Base-by-base conservation (phyloP, 192 early-diverging fungal species). In the Phlyctochytrium arcticum region DNA sequence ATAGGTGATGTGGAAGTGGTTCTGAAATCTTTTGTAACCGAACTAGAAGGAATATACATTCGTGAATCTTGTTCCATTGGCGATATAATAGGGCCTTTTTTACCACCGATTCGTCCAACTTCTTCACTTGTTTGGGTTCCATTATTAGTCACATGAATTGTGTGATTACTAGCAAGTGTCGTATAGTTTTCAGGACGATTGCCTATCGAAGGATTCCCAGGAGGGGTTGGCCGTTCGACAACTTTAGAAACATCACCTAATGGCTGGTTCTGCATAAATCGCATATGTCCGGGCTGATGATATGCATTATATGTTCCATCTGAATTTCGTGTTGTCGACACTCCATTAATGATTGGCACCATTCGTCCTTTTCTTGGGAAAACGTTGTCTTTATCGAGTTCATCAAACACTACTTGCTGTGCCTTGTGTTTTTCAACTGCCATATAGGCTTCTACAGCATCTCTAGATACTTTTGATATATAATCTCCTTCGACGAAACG, bases 341-440 rank as follows among this genome's bases (percentile, higher is more conserved):
- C 49, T 7, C n/a, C 8, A 7, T 7, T 23, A 7, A 24, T 15
- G 8, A 42, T 10, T 9, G 39, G 9, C 8, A 42, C n/a, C 9
- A n/a, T 42, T 21, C 49, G 15, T 15, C 23, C 23, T 21, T 24
- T 8, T 9, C 49, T 8, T 7, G 49, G 49, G 23, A 50, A 50
- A 8, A 50, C 8, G 26, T 50, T 50, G 8, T 23, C 21, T 8
- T 15, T 7, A 21, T 57, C 47, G 36, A 57, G 47, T 35, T 57
- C 34, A 57, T 48, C 34, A 35, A 57, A 57, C 21, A 53, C 26
- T 8, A 19, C 24, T 48, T 57, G 21, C 12, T 60, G 26, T 8
- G 59, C 59, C 42, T 48, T 47, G 21, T 44, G 19, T 21, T 60
- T 60, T 31, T 60, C 50, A 26, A 53, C 50, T 6, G 42, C 36